Percentiles rank a stretch among this genome's conserved stretches.
These are phyloP conservation scores for Neofusicoccum laricinum DNA, from an alignment of 2,329 filamentous ascomycete species.

Conservation along the genomic window DNA sequence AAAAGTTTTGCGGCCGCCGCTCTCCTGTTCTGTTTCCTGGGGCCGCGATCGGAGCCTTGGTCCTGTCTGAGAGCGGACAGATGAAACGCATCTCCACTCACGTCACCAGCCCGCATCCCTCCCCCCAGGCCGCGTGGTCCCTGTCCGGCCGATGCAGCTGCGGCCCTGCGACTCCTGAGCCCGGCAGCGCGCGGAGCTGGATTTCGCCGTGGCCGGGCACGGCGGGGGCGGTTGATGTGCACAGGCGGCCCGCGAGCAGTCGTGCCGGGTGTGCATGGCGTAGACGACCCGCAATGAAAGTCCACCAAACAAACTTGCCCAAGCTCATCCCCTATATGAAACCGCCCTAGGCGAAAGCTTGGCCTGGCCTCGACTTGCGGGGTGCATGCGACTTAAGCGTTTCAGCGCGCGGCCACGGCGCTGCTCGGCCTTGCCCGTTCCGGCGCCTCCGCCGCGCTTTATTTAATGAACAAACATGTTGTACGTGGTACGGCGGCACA, in stretches of 20 bases:
- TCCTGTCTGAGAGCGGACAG: not conserved
- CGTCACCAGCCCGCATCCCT: not conserved
- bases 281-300: not conserved
- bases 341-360: slow-evolving; percentile 9
- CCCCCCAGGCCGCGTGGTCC: not conserved
- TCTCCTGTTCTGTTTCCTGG: not conserved
- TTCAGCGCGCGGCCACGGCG: not conserved
- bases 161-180: not conserved
- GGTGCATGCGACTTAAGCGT: slow-evolving; percentile 1
- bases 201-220: not conserved
- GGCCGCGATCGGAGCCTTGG: not conserved
- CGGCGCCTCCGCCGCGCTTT: not conserved
- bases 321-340: slow-evolving; percentile 7
- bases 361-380: not conserved
- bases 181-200: not conserved
- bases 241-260: not conserved
- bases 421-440: not conserved
- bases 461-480: not conserved
- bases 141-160: not conserved
- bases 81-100: slow-evolving; percentile 2
- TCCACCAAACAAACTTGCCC: slow-evolving; percentile 3
- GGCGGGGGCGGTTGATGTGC: no score
- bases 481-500: not conserved
- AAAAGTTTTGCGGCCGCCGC: not conserved
- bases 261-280: not conserved